Evolutionary conservation across 768 basidiomycete species (phyloP).

Genomic region (Sporobolomyces phaffii): DNA sequence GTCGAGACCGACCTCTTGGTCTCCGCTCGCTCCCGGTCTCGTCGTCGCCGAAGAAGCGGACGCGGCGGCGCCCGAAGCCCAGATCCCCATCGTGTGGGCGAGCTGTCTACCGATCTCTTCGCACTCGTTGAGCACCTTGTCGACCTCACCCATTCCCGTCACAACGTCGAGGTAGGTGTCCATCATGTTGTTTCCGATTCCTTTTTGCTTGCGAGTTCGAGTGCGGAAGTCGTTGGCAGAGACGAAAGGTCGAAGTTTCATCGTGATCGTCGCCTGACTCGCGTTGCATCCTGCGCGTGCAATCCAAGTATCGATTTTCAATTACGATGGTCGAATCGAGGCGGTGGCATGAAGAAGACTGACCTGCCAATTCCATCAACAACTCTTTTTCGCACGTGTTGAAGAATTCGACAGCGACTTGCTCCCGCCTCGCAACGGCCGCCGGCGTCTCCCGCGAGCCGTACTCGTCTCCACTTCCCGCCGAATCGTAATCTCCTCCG

Average conservation of each 20-base stretch:
- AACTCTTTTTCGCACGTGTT: conserved; percentile 48
- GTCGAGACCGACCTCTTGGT: conserved; percentile 37
- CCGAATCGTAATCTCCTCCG: conserved; percentile 39
- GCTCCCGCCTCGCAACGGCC: conserved; percentile 26
- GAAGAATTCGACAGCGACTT: conserved; percentile 47
- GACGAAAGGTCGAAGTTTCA: conserved; percentile 71
- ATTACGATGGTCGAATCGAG: neutral
- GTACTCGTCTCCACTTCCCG: conserved; percentile 38
- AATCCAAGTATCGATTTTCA: too few species aligned
- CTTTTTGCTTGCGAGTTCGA: conserved; percentile 86
- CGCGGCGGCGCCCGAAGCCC: conserved; percentile 51
- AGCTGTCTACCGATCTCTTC: conserved; percentile 75
- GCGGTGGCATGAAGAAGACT: neutral
- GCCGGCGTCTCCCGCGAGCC: conserved; percentile 26
- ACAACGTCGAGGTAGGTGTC: conserved; percentile 83
- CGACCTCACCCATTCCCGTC: conserved; percentile 67
- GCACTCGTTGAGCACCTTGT: conserved; percentile 79
- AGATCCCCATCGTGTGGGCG: conserved; percentile 66
- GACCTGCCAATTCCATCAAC: conserved; percentile 47
- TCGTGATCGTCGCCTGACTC: conserved; percentile 73
- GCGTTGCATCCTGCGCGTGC: conserved; percentile 58
- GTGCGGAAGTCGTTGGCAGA: conserved; percentile 65
- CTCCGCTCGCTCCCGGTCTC: conserved; percentile 25
- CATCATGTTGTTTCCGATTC: conserved; percentile 82
- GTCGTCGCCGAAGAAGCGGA: conserved; percentile 35